phyloP scores from a whole-genome alignment of 148 eudicot species.

The Chenopodium suecicum region DNA sequence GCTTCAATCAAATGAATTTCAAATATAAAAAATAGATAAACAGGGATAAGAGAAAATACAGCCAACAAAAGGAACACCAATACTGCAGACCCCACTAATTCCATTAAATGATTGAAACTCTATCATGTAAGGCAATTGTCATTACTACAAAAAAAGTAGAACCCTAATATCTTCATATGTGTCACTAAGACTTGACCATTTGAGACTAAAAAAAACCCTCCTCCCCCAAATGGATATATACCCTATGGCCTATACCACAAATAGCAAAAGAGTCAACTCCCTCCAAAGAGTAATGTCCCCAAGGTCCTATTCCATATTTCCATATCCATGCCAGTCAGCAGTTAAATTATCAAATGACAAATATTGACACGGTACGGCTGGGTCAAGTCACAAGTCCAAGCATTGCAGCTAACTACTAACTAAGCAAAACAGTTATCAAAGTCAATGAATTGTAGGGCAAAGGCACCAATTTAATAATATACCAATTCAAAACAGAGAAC shows the following conservation, averaged over 20 bases:
- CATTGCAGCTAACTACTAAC: neutral
- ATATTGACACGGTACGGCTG: neutral
- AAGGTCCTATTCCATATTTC: too few species aligned
- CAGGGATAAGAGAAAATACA: neutral
- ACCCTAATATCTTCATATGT: neutral
- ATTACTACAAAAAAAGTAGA: neutral
- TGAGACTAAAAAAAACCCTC: neutral
- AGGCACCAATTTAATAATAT: neutral
- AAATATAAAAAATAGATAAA: too few species aligned
- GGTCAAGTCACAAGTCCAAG: neutral
- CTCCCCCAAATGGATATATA: neutral
- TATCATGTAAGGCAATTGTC: neutral
- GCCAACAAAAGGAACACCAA: neutral
- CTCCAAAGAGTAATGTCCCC: neutral
- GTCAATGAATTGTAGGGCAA: neutral
- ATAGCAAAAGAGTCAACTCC: neutral
- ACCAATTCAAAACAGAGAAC: neutral
- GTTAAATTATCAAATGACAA: neutral
- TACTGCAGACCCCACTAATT: neutral
- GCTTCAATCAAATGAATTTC: neutral
- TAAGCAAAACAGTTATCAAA: neutral
- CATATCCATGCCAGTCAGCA: neutral
- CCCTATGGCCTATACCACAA: neutral
- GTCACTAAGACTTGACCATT: neutral
- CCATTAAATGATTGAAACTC: neutral